Conservation (phyloP, 1,139 yeast species). For the Diutina rugosa region DNA sequence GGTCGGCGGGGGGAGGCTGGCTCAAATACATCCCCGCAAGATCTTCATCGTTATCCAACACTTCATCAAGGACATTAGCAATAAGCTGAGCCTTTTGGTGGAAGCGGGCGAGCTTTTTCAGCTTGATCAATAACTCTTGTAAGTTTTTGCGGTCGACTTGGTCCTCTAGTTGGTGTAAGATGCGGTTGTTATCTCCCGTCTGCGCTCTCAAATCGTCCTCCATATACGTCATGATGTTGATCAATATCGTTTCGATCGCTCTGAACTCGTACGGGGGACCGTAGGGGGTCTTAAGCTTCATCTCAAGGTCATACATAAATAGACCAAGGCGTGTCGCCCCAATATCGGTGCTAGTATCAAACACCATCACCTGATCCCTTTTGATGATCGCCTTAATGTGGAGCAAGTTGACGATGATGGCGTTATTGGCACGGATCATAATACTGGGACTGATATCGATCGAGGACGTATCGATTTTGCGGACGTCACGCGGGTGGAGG, state of each 20-base stretch:
- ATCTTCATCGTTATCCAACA: constrained; percentile 83
- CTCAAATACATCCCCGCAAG: constrained; percentile 74
- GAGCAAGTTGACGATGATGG: constrained; percentile 67
- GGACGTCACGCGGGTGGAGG: constrained; percentile 65
- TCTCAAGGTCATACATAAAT: constrained; percentile 78
- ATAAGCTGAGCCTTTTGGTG: constrained; percentile 76
- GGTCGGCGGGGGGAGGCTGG: constrained; percentile 12
- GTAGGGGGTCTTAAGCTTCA: constrained; percentile 42
- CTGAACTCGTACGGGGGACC: constrained; percentile 60
- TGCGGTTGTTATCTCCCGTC: constrained; percentile 58
- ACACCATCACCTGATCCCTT: constrained; percentile 67
- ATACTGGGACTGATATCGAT: constrained; percentile 86
- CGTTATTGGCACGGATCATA: constrained; percentile 49
- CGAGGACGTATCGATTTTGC: constrained; percentile 81
- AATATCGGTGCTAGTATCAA: constrained; percentile 55
- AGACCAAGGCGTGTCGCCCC: constrained; percentile 45
- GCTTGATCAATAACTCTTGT: constrained; percentile 66
- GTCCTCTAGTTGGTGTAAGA: constrained; percentile 71
- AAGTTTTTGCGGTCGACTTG: constrained; percentile 76
- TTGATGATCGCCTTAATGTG: constrained; percentile 83
- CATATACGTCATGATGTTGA: constrained; percentile 70
- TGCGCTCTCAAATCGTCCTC: constrained; percentile 80
- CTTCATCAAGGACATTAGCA: constrained; percentile 74
- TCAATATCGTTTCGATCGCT: constrained; percentile 79
- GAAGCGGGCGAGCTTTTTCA: constrained; percentile 70